These are phyloP conservation scores for Cicer yamashitae DNA, from an alignment of 306 rosid species.

Conservation along the genomic window DNA sequence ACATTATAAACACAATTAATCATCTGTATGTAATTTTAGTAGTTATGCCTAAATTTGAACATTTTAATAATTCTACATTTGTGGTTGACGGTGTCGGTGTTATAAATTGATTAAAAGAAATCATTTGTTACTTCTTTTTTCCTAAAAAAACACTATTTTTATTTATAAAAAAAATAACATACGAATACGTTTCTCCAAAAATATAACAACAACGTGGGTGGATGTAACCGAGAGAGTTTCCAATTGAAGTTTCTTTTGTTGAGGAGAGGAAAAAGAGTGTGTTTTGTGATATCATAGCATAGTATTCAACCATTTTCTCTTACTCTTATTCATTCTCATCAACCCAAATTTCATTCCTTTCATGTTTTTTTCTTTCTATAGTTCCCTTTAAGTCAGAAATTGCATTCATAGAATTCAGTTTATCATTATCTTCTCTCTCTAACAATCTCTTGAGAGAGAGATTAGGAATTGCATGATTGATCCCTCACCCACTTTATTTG, in stretches of 20 bases:
- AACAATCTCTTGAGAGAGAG: not conserved
- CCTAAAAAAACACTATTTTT: too few species aligned
- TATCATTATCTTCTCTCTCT: not conserved
- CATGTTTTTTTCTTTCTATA: not conserved
- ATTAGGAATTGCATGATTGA: constrained; percentile 12
- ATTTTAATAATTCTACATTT: too few species aligned
- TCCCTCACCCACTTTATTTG: constrained; percentile 54
- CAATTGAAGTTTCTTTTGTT: constrained; percentile 19
- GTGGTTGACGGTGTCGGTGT: too few species aligned
- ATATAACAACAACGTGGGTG: constrained; percentile 29
- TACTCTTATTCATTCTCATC: not conserved
- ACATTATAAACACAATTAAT: too few species aligned
- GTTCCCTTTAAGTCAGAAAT: not conserved
- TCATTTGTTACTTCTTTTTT: too few species aligned
- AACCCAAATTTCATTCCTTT: not conserved
- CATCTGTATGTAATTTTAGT: too few species aligned
- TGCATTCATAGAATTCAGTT: not conserved
- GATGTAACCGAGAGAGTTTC: constrained; percentile 32
- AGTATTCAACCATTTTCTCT: constrained; percentile 34
- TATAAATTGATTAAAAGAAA: too few species aligned
- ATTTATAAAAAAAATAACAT: not conserved
- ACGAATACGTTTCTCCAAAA: not conserved
- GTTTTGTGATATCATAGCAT: not conserved
- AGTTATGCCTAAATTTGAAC: too few species aligned
- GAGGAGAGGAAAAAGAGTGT: not conserved